Evolutionary conservation across 148 eudicot species (phyloP).

Genomic region (Chenopodium formosanum): DNA sequence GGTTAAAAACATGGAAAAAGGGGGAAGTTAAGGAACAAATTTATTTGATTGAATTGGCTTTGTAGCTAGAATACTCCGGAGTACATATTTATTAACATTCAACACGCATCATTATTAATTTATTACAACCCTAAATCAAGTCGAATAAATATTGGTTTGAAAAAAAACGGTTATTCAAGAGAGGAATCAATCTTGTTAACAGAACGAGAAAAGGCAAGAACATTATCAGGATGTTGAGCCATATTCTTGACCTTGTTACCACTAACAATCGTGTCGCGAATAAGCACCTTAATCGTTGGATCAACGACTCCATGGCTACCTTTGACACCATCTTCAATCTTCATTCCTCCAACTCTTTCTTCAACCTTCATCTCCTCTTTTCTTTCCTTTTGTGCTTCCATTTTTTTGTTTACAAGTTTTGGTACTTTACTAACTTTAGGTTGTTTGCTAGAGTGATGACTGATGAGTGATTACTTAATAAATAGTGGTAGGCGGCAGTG

Average conservation of each 20-base stretch:
- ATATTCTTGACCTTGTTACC: neutral
- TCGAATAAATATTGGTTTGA: neutral
- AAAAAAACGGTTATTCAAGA: neutral
- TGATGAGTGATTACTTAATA: too few relatives aligned
- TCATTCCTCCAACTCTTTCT: neutral
- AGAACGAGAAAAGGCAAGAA: conserved; percentile 25
- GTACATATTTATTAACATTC: too few relatives aligned
- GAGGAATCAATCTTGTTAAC: conserved; percentile 23
- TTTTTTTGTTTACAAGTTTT: neutral
- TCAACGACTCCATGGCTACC: neutral
- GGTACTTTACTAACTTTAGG: too few relatives aligned
- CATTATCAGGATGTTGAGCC: conserved; percentile 8
- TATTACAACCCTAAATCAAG: too few relatives aligned
- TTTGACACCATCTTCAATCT: neutral
- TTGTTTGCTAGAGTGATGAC: too few relatives aligned
- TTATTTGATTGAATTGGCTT: too few relatives aligned
- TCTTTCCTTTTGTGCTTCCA: conserved; percentile 24
- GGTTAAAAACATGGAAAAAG: too few relatives aligned
- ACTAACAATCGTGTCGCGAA: conserved; percentile 4
- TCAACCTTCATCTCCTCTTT: neutral
- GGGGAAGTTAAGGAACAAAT: too few relatives aligned
- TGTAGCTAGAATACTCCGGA: too few relatives aligned
- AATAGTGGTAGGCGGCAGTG: too few relatives aligned
- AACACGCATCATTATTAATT: too few relatives aligned
- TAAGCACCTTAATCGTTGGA: conserved; percentile 11